Evolutionary conservation across 2,329 filamentous ascomycete genomes (phyloP), one percentile per base, ranked within the genome.

Genomic region (Fusarium buxicola): DNA sequence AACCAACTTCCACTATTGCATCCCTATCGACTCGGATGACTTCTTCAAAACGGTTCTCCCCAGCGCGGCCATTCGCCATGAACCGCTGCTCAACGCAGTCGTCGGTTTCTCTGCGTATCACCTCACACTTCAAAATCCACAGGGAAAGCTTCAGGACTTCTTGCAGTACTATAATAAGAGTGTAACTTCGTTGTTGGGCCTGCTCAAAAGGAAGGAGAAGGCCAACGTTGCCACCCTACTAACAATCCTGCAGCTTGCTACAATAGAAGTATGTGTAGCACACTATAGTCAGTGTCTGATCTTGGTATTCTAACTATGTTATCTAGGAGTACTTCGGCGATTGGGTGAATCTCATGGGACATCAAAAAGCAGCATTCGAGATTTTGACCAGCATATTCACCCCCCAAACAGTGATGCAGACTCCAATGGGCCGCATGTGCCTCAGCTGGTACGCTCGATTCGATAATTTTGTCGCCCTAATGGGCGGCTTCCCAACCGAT

Each of bases 51-150:
- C 82, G 9, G 87, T 86, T 7, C 84, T 97, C 38, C 82, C 94
- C 16, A 87, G 87, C 35, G 81, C 91, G 50, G 94, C 94, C 1
- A 74, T 94, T 44, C 85, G 85, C 9, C 74, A 93, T 72, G 91
- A 97, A 60, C 87, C 94, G 7, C 80, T 98, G 10, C 83, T 97
- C 6, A 93, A 97, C 73, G 93, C 94, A 1, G 79, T 97, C 5
- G 91, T 94, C 9, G 92, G 91, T 1, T 98, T 97, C 73, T 85
- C 94, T 10, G 92, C 94, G 1, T 98, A 97, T 71, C 92, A 96
- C 67, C 85, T 90, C 65, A 91, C 91, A 2, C 75, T 97, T 44
- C 83, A 84, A 34, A 86, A 89, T 44, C 86, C 89, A 1, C 80
- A 88, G 44, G 92, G 91, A 18, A 89, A 88, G 64, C 87, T 98